Evolutionary conservation across 2,329 filamentous ascomycete species (phyloP).

Genomic region (Metarhizium rileyi): DNA sequence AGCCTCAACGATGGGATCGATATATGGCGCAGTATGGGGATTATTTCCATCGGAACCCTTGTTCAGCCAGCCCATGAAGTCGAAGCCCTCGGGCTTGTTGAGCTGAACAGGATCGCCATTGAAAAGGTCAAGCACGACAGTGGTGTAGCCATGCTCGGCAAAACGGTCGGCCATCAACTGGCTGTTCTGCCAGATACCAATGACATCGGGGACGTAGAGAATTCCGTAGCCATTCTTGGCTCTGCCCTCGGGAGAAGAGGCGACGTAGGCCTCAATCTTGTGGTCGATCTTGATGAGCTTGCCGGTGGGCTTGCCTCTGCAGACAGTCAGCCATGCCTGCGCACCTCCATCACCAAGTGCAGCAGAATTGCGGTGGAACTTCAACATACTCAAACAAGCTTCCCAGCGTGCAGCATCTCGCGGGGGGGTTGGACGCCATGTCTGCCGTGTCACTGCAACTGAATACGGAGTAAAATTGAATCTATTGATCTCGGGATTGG

Average conservation of each 20-base stretch:
- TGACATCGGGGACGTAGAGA: conserved; percentile 28
- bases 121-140: conserved; percentile 28
- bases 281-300: conserved; percentile 32
- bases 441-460: no score
- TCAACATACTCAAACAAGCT: conserved; percentile 42
- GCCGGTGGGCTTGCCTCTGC: conserved; percentile 39
- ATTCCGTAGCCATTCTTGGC: conserved; percentile 20
- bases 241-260: conserved; percentile 27
- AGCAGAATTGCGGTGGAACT: not conserved
- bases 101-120: conserved; percentile 23
- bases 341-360: not conserved
- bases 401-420: conserved; percentile 41
- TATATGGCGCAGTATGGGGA: conserved; percentile 25
- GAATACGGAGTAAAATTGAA: no score
- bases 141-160: conserved; percentile 29
- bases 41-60: conserved; percentile 37
- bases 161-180: conserved; percentile 31
- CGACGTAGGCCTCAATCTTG: conserved; percentile 40
- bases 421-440: conserved; percentile 44
- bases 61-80: conserved; percentile 24
- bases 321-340: not conserved
- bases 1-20: conserved; percentile 25
- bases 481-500: no score
- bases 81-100: conserved; percentile 17
- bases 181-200: conserved; percentile 30